These are phyloP conservation scores for Myotisia sp. DNA, from an alignment of 2,329 filamentous ascomycete genomes.

Conservation along the genomic window DNA sequence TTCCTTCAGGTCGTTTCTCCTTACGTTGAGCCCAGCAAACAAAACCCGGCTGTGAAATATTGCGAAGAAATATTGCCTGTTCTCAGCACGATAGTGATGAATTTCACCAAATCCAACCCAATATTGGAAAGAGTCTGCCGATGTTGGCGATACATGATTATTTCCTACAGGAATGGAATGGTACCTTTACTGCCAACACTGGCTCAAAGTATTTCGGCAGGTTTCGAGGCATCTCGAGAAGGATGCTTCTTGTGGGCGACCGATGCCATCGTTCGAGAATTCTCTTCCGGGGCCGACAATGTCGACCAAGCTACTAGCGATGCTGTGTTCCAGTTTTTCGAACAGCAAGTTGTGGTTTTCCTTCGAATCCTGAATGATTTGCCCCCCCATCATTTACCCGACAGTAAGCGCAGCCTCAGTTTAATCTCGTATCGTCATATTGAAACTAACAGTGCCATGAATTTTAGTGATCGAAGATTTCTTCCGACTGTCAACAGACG, in stretches of 20 bases:
- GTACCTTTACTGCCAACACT: constrained; percentile 69
- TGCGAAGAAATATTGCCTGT: constrained; percentile 89
- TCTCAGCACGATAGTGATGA: constrained; percentile 71
- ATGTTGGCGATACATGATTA: constrained; percentile 93
- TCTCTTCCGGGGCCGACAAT: constrained; percentile 76
- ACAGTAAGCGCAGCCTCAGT: constrained; percentile 33
- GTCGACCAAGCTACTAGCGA: constrained; percentile 70
- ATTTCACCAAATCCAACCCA: constrained; percentile 70
- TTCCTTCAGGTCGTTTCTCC: constrained; percentile 72
- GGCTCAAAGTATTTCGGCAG: constrained; percentile 73
- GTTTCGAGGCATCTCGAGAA: constrained; percentile 74
- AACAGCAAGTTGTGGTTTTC: constrained; percentile 81
- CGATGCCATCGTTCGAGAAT: constrained; percentile 85
- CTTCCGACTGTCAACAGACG: constrained; percentile 83
- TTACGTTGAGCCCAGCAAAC: constrained; percentile 53
- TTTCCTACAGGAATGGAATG: constrained; percentile 85
- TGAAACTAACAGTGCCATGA: constrained; percentile 3
- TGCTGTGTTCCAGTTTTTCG: constrained; percentile 87
- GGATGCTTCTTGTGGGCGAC: constrained; percentile 99
- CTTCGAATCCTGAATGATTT: constrained; percentile 78
- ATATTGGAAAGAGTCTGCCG: constrained; percentile 89
- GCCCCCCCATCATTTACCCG: constrained; percentile 60
- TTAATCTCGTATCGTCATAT: constrained; percentile 5
- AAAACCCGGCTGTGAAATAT: constrained; percentile 88
- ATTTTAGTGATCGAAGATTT: constrained; percentile 75